Conservation (phyloP, 768 basidiomycete genomes). For the Tricholoma matsutake region DNA sequence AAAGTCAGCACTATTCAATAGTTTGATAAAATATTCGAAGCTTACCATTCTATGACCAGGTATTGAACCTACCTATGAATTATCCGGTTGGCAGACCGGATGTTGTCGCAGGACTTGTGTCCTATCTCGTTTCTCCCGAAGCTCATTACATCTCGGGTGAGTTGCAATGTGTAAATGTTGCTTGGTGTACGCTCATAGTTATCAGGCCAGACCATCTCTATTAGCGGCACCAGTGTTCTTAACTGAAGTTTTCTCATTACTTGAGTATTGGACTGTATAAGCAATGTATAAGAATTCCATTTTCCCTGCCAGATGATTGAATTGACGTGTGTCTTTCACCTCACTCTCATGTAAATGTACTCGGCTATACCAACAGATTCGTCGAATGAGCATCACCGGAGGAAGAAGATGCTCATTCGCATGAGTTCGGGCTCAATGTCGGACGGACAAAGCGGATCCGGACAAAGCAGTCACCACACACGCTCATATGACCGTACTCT, state of each 20-base stretch:
- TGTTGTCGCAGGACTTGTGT: slow-evolving; percentile 35
- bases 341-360: too few relatives aligned
- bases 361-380: too few relatives aligned
- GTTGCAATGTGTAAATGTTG: neutral
- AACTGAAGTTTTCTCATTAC: neutral
- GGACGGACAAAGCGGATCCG: too few relatives aligned
- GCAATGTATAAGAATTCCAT: too few relatives aligned
- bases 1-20: neutral
- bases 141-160: slow-evolving; percentile 33
- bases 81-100: slow-evolving; percentile 10
- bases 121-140: slow-evolving; percentile 32
- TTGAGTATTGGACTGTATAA: too few relatives aligned
- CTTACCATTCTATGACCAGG: neutral
- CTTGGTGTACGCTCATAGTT: neutral
- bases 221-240: neutral
- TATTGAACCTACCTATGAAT: slow-evolving; percentile 3
- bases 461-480: too few relatives aligned
- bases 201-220: neutral
- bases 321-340: too few relatives aligned
- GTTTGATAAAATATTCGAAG: neutral
- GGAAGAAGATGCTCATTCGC: too few relatives aligned
- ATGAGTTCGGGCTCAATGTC: too few relatives aligned
- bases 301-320: too few relatives aligned
- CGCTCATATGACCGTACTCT: too few relatives aligned
- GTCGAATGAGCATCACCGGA: too few relatives aligned